Evolutionary conservation across 2,329 filamentous ascomycete genomes (phyloP).

Genomic region (Cordyceps farinosa): DNA sequence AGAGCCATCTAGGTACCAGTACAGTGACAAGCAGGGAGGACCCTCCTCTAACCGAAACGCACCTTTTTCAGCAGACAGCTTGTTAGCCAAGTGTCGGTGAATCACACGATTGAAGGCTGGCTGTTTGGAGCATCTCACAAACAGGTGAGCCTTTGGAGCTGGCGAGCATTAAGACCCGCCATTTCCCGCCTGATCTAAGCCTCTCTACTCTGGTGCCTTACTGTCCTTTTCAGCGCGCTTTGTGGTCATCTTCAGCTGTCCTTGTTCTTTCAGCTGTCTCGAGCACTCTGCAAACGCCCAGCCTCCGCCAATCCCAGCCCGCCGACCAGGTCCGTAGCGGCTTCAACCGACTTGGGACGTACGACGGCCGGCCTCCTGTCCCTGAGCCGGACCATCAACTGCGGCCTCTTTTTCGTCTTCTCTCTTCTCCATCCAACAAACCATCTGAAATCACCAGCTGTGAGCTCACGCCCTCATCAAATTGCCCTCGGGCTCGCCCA

Average conservation of each 20-base stretch:
- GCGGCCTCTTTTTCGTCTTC: not conserved
- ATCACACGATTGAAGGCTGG: not conserved
- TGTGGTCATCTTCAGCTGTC: not conserved
- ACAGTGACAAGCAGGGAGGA: too few species aligned
- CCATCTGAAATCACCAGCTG: not conserved
- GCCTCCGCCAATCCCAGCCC: not conserved
- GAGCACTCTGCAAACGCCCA: not conserved
- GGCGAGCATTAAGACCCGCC: not conserved
- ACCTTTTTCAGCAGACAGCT: not conserved
- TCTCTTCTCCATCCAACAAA: not conserved
- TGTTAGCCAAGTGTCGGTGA: slow-evolving; percentile 11
- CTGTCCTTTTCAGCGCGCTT: not conserved
- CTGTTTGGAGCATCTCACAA: not conserved
- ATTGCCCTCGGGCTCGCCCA: not conserved
- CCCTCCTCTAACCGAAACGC: not conserved
- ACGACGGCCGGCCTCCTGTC: slow-evolving; percentile 9
- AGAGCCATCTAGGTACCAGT: too few species aligned
- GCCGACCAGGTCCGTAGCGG: not conserved
- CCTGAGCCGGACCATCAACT: not conserved
- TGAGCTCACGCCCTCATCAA: not conserved
- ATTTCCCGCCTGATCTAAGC: not conserved
- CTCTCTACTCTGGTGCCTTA: not conserved
- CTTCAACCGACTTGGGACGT: not conserved
- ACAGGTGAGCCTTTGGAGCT: not conserved
- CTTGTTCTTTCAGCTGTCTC: not conserved